phyloP scores from a whole-genome alignment of 2,329 filamentous ascomycete species.

The Colletotrichum sp. region DNA sequence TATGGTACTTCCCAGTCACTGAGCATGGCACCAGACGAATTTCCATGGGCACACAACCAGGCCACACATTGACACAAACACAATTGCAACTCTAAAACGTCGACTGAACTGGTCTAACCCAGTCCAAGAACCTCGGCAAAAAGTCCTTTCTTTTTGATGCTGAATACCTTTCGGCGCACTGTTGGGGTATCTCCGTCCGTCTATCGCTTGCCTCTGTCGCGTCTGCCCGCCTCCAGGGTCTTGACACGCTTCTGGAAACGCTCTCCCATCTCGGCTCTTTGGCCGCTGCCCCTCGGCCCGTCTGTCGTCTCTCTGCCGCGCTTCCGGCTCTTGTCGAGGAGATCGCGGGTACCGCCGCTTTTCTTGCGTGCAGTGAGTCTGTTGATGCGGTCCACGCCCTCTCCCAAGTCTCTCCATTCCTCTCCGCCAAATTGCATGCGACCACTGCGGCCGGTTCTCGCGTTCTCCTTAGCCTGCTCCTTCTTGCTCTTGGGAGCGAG shows the following conservation, averaged over 20 bases:
- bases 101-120: neutral
- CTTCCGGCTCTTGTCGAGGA: slow-evolving; percentile 88
- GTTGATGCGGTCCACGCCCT: slow-evolving; percentile 87
- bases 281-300: slow-evolving; percentile 69
- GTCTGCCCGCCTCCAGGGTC: slow-evolving; percentile 51
- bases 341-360: slow-evolving; percentile 57
- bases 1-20: neutral
- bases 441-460: slow-evolving; percentile 51
- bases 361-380: slow-evolving; percentile 76
- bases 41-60: neutral
- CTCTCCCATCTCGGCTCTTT: slow-evolving; percentile 70
- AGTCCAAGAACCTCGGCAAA: neutral
- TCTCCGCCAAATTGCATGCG: slow-evolving; percentile 84
- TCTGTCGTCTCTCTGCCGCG: slow-evolving; percentile 72
- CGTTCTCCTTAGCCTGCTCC: slow-evolving; percentile 70
- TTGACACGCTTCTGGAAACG: slow-evolving; percentile 75
- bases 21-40: neutral
- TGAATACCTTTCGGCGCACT: neutral
- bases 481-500: slow-evolving; percentile 89
- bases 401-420: slow-evolving; percentile 86
- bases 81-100: neutral
- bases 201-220: slow-evolving; percentile 48
- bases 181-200: neutral
- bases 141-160: neutral
- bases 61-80: neutral